Base-by-base conservation (phyloP, 345 rosid genomes). In the Abelmoschus esculentus region DNA sequence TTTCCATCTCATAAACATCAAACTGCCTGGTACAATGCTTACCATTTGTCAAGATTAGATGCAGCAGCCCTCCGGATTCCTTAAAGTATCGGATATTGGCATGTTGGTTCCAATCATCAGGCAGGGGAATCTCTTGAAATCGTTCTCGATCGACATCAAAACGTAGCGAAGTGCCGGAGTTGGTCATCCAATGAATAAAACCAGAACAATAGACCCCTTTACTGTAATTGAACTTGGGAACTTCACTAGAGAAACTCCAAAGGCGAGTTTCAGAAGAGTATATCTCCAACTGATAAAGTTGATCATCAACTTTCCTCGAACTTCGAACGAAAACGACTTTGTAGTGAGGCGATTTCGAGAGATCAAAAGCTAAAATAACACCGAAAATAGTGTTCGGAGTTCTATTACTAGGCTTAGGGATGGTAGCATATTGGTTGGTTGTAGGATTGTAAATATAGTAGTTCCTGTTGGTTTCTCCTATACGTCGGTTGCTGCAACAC, bases 371-470 rank as follows among this genome's bases (percentile, higher is more conserved):
- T 28, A 85, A 59, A 70, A 54, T 44, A 53, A 76, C 60, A 15
- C 78, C 72, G 10, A 38, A 58, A 55, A 58, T 52, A 31, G 40
- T 77, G 10, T 19, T 49, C 32, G 18, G 65, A 13, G 0, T 61
- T 36, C 22, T 36, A 22, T 12, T 3, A 7, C 8, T 14, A 2
- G 61, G 36, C 53, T 50, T 40, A 57, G 85, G 85, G n/a, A 82
- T 77, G 28, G 64, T 22, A 18, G 76, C 68, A 53, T 64, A 67
- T n/a, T 80, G 71, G 63, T 74, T 71, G 18, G 83, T 85, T 4
- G 83, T 73, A 12, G 80, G 85, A 66, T 81, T 84, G 68, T 77
- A 81, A 32, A 84, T 65, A 8, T 78, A 81, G 72, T 77, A 80
- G 18, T 60, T 49, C n/a, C 18, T 11, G 44, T 31, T 31, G 5